Evolutionary conservation across 2,329 filamentous ascomycete species (phyloP).

Genomic region (Botrytis cinerea): DNA sequence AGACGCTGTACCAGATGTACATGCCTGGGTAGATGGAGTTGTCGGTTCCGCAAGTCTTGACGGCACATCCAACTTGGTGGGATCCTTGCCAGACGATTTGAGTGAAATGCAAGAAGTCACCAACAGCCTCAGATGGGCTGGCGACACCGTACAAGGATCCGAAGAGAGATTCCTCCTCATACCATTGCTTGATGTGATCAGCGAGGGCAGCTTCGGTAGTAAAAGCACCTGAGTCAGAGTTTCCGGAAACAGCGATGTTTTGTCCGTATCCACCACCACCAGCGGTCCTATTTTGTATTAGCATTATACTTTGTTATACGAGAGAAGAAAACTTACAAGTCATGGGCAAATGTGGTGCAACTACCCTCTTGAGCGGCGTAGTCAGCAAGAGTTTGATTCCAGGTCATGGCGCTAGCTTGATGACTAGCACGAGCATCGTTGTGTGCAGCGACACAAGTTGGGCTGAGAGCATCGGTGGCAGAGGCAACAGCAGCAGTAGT

Average conservation of each 20-base stretch:
- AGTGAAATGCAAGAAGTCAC: constrained; percentile 59
- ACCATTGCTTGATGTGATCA: constrained; percentile 77
- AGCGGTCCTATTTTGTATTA: constrained; percentile 50
- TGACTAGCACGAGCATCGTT: constrained; percentile 86
- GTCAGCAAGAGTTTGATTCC: constrained; percentile 63
- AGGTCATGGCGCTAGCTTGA: constrained; percentile 64
- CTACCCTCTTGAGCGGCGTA: constrained; percentile 66
- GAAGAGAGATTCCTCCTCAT: constrained; percentile 71
- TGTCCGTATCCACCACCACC: constrained; percentile 76
- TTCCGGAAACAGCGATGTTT: constrained; percentile 69
- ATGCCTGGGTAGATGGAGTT: constrained; percentile 60
- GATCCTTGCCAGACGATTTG: constrained; percentile 72
- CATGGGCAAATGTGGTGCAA: constrained; percentile 72
- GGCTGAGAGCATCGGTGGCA: constrained; percentile 23
- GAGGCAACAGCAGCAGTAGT: constrained; percentile 24
- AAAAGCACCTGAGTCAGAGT: constrained; percentile 49
- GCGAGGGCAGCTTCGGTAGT: constrained; percentile 59
- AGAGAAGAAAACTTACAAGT: constrained; percentile 59
- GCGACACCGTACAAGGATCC: constrained; percentile 58
- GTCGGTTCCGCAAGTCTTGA: constrained; percentile 52
- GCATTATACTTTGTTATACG: constrained; percentile 23
- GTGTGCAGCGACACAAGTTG: constrained; percentile 52
- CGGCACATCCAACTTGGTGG: constrained; percentile 62
- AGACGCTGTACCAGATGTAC: constrained; percentile 66
- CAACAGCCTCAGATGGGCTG: constrained; percentile 52